Base-by-base conservation (phyloP, 2,329 filamentous ascomycete genomes). In the Camillea tinctor region DNA sequence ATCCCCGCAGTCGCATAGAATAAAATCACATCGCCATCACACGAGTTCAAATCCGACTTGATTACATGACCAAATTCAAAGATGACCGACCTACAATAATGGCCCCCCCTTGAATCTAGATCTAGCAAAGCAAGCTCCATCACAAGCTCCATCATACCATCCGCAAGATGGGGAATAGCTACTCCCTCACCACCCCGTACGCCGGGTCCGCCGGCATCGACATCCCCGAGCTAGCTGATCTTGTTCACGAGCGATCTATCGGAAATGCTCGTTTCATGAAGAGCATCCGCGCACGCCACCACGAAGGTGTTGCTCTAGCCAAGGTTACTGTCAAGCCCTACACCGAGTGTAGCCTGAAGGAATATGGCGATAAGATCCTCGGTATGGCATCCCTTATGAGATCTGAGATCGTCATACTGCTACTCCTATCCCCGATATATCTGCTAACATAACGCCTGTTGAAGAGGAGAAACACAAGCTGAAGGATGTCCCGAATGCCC, bases 291-390 rank as follows among this genome's bases (percentile, higher is more conserved):
- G 95, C 94, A 22, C 86, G 93, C 54, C 92, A 96, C 73, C 90
- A 90, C 70, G 91, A 97, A 80, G 94, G 95, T 58, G 82, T 97
- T 49, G 93, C 96, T 19, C 88, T 98, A 58, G 93, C 96, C 72
- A 98, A 98, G 78, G 90, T 97, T 26, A 89, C 97, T 59, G 91
- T 96, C 75, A 99, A 99, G 77, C 93, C 93, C 2, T 96, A 93
- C 73, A 84, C 89, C 23, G 87, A 88, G 64, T 89, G 97, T 79
- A 86, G 91, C 62, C 84, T 98, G 64, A 88, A 90, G 64, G 80
- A 87, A 64, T 96, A 97, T 77, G 89, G 90, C 70, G 86, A 86
- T 70, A 85, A 86, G 65, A 89, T 98, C 50, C 84, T 89, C 60
- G 81, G 92, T 94, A 77, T 73, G 87, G 50, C 26, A 19, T 30